A percentile compares a stretch with the other conserved stretches of the same genome.
Conservation (phyloP, 352 stramenopile genomes). For the Phytophthora macrochlamydospora region DNA sequence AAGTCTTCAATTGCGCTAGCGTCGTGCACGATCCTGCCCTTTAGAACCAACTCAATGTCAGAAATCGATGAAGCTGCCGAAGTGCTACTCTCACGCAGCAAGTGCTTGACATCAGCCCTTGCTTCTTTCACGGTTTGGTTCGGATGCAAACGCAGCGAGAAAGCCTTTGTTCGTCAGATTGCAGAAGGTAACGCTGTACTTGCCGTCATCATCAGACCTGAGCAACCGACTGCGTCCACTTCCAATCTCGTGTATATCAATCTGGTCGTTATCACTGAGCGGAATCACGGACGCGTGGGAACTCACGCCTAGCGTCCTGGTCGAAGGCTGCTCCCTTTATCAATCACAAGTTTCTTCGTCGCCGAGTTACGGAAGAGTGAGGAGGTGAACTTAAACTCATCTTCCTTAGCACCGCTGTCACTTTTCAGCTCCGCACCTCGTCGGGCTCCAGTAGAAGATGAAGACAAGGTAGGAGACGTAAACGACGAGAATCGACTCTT, state of each 20-base stretch:
- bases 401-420: conserved; percentile 33
- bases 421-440: conserved; percentile 18
- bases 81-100: conserved; percentile 52
- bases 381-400: conserved; percentile 72
- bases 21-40: conserved; percentile 65
- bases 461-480: conserved; percentile 30
- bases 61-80: conserved; percentile 37
- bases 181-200: conserved; percentile 63
- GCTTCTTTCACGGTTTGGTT: conserved; percentile 63
- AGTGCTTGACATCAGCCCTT: conserved; percentile 58
- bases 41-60: conserved; percentile 68
- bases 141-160: conserved; percentile 59
- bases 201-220: conserved; percentile 57
- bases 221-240: conserved; percentile 36
- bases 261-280: conserved; percentile 51
- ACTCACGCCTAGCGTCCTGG: conserved; percentile 13
- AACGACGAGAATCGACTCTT: conserved; percentile 70
- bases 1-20: conserved; percentile 48
- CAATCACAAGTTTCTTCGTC: conserved; percentile 68
- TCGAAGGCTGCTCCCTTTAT: conserved; percentile 44
- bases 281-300: conserved; percentile 65
- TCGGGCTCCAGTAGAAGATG: conserved; percentile 23
- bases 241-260: conserved; percentile 30
- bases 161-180: conserved; percentile 72
- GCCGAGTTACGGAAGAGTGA: conserved; percentile 60